Conservation (phyloP, 2,329 filamentous ascomycete genomes). For the Cytospora chrysosperma region DNA sequence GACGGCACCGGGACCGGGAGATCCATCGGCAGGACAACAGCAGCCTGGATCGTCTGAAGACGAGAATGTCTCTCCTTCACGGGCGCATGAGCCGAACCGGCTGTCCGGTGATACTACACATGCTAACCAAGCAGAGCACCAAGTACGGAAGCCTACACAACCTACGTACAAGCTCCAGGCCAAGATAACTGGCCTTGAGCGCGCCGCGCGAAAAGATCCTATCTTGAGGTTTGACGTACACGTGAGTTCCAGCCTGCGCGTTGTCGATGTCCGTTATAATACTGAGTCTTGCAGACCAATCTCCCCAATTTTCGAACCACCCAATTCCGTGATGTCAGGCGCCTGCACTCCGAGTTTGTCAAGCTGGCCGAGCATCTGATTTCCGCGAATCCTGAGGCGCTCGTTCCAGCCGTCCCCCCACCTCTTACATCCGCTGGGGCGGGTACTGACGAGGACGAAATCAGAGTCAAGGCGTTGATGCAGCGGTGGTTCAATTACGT, state of each 20-base stretch:
- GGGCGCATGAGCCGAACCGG: slow-evolving; percentile 27
- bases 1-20: slow-evolving; percentile 31
- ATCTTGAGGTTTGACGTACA: slow-evolving; percentile 95
- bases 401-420: slow-evolving; percentile 94
- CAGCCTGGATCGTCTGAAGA: slow-evolving; percentile 8
- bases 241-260: slow-evolving; percentile 53
- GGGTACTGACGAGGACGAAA: slow-evolving; percentile 94
- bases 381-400: slow-evolving; percentile 93
- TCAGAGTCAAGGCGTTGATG: slow-evolving; percentile 80
- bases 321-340: slow-evolving; percentile 95
- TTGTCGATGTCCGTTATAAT: not conserved
- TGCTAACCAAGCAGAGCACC: slow-evolving; percentile 38
- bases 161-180: slow-evolving; percentile 84
- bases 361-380: slow-evolving; percentile 96
- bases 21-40: slow-evolving; percentile 27
- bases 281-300: slow-evolving; percentile 69
- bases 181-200: slow-evolving; percentile 91
- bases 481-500: slow-evolving; percentile 96
- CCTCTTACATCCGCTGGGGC: slow-evolving; percentile 91
- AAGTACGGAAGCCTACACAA: slow-evolving; percentile 57
- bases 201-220: slow-evolving; percentile 92
- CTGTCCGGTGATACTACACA: slow-evolving; percentile 29
- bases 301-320: slow-evolving; percentile 97
- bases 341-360: slow-evolving; percentile 91
- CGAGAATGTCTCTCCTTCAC: slow-evolving; percentile 20